Evolutionary conservation across 768 basidiomycete genomes (phyloP).

Genomic region (Suillus subaureus): DNA sequence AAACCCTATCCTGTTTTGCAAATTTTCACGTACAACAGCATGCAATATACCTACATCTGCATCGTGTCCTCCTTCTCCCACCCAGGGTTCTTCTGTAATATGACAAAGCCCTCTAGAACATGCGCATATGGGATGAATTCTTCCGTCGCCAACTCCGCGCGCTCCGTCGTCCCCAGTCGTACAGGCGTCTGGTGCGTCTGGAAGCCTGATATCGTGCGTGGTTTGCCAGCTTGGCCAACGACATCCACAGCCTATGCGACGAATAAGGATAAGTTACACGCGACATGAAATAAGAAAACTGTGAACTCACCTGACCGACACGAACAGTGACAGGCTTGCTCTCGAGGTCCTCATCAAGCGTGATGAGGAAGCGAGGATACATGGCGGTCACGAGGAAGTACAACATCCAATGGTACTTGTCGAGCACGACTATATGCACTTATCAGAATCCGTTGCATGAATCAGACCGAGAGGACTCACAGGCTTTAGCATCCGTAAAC

Average conservation of each 20-base stretch:
- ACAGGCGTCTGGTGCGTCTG: slow-evolving; percentile 98
- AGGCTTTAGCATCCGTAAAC: slow-evolving; percentile 92
- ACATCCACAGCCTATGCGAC: slow-evolving; percentile 84
- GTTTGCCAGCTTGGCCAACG: slow-evolving; percentile 97
- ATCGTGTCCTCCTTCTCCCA: slow-evolving; percentile 87
- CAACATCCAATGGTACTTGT: slow-evolving; percentile 98
- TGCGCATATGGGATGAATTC: slow-evolving; percentile 91
- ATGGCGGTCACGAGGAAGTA: slow-evolving; percentile 95
- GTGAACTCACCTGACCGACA: slow-evolving; percentile 75
- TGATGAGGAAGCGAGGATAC: slow-evolving; percentile 98
- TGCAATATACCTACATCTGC: slow-evolving; percentile 54
- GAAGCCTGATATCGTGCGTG: slow-evolving; percentile 95
- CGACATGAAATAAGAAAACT: neutral
- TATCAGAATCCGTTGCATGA: neutral
- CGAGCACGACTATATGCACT: slow-evolving; percentile 74
- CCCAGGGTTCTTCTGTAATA: slow-evolving; percentile 90
- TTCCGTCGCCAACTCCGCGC: slow-evolving; percentile 95
- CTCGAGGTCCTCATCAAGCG: slow-evolving; percentile 89
- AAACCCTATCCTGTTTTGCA: neutral
- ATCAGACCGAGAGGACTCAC: slow-evolving; percentile 52
- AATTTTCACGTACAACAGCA: neutral
- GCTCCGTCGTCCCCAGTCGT: slow-evolving; percentile 89
- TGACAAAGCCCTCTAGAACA: slow-evolving; percentile 91
- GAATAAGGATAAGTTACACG: slow-evolving; percentile 1
- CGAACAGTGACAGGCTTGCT: slow-evolving; percentile 88